Base-by-base conservation (phyloP, 768 basidiomycete species). In the Floccularia luteovirens region DNA sequence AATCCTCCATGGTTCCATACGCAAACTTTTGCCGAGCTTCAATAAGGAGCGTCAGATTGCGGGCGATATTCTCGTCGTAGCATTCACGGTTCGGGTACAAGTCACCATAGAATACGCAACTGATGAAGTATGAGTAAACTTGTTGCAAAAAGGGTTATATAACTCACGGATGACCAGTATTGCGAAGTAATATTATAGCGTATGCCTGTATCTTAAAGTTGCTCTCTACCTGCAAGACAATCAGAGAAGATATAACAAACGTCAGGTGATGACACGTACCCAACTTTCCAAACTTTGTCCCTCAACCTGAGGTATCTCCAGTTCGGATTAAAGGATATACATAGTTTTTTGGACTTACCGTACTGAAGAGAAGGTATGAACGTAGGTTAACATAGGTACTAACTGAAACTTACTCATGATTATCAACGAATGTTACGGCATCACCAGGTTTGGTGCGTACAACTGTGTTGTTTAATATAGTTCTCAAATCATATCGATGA, bases 361-460 rank as follows among this genome's bases (percentile, higher is more conserved):
- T 88, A 46, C 83, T 87, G 36, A 14, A 40, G 21, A 39, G 22
- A 45, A 41, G 23, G 23, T 43, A 31, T 36, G 37, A 24, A 43
- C 25, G 41, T 43, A 31, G 25, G 31, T 31, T 32, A 22, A 43
- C 16, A 31, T 33, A 44, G 19, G 19, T 20, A 12, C 13, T 14
- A 42, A 39, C 25, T 20, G 25, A 38, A 25, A 62, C 82, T 60
- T 46, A 89, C 88, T 91, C 89, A 48, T 91, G 88, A 57, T 90
- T 91, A 50, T 91, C 88, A 5, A 90, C 88, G 51, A 90, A 90
- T 0, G 88, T 90, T 4, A 96, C 88, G 3, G 91, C 86, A 53
- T 91, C 87, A 20, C 71, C 64, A 2, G 92, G 90, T 44, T 77
- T 72, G 2, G 62, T 52, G 41, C 81, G 68, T 13, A 89, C 70